A percentile compares a stretch with the other conserved stretches of the same genome.
Conservation (phyloP, 2,329 filamentous ascomycete genomes). For the Trichophyton benhamiae region DNA sequence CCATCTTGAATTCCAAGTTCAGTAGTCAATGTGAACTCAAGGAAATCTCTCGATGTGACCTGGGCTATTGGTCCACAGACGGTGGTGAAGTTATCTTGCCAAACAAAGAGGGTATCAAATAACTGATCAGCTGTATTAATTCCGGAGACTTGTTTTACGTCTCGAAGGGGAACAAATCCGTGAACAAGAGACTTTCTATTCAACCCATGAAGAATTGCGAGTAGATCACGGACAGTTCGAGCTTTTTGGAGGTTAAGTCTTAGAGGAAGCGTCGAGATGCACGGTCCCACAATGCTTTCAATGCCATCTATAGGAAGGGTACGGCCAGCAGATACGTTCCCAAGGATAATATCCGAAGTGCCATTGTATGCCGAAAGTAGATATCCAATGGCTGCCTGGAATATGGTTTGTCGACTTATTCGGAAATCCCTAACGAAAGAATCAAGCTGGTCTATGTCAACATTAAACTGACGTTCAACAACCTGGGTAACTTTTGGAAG, state of each 20-base stretch:
- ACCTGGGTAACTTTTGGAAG: conserved; percentile 20
- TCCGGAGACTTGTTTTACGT: conserved; percentile 53
- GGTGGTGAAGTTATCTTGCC: conserved; percentile 50
- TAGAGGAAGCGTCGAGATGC: conserved; percentile 62
- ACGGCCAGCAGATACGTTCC: conserved; percentile 70
- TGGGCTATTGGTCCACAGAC: conserved; percentile 38
- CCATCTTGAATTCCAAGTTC: conserved; percentile 56
- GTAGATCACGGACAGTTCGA: conserved; percentile 45
- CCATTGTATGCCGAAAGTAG: conserved; percentile 55
- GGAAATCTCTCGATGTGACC: conserved; percentile 51
- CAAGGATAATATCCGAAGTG: conserved; percentile 55
- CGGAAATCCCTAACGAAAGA: conserved; percentile 30
- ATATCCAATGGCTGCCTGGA: conserved; percentile 59
- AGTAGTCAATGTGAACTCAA: conserved; percentile 64
- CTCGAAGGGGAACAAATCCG: conserved; percentile 49
- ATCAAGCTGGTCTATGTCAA: conserved; percentile 27
- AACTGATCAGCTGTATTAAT: conserved; percentile 44
- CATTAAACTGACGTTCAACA: conserved; percentile 21
- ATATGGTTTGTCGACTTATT: conserved; percentile 56
- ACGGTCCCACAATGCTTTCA: conserved; percentile 66
- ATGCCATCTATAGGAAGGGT: conserved; percentile 58
- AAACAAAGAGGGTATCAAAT: conserved; percentile 71
- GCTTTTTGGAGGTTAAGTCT: conserved; percentile 48
- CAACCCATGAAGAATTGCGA: conserved; percentile 50
- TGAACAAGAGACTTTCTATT: conserved; percentile 57